A percentile compares a stretch with the other conserved stretches of the same genome.
Evolutionary conservation across 2,329 filamentous ascomycete species (phyloP).

Genomic region (Cordyceps militaris): DNA sequence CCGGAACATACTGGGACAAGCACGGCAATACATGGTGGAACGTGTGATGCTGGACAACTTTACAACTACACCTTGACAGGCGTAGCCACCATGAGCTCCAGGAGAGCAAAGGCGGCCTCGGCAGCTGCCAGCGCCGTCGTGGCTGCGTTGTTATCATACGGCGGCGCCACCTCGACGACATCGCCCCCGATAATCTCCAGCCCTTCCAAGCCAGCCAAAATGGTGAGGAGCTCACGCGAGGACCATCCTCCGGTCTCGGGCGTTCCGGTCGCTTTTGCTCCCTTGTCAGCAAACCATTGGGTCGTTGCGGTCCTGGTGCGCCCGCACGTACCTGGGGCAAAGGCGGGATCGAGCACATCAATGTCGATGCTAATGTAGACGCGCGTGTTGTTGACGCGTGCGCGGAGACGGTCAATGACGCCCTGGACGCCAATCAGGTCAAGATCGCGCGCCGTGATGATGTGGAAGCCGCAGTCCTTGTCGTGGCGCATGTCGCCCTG

Average conservation of each 20-base stretch:
- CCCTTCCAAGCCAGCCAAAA: slow-evolving; percentile 67
- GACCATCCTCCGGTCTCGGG: slow-evolving; percentile 85
- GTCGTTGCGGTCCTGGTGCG: too few species aligned
- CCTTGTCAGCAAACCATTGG: background rate
- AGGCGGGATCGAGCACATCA: slow-evolving; percentile 65
- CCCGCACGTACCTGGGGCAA: slow-evolving; percentile 17
- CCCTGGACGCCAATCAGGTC: slow-evolving; percentile 67
- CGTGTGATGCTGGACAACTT: background rate
- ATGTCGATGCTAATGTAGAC: slow-evolving; percentile 74
- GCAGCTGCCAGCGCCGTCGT: slow-evolving; percentile 72
- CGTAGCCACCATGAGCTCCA: slow-evolving; percentile 31
- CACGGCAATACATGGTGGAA: too few species aligned
- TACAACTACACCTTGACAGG: slow-evolving; percentile 13
- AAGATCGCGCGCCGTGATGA: slow-evolving; percentile 46
- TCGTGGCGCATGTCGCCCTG: slow-evolving; percentile 19
- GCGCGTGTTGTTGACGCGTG: slow-evolving; percentile 61
- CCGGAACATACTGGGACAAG: too few species aligned
- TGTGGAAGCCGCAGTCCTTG: slow-evolving; percentile 18
- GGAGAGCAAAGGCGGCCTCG: slow-evolving; percentile 74
- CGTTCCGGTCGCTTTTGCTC: slow-evolving; percentile 61
- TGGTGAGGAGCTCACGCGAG: slow-evolving; percentile 70
- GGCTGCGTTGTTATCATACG: slow-evolving; percentile 72
- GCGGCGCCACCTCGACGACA: slow-evolving; percentile 76
- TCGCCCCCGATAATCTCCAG: slow-evolving; percentile 79
- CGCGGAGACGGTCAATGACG: slow-evolving; percentile 59